Evolutionary conservation across 2,329 filamentous ascomycete genomes (phyloP), one percentile per base, ranked within the genome.

Genomic region (Penicillium verrucosum): DNA sequence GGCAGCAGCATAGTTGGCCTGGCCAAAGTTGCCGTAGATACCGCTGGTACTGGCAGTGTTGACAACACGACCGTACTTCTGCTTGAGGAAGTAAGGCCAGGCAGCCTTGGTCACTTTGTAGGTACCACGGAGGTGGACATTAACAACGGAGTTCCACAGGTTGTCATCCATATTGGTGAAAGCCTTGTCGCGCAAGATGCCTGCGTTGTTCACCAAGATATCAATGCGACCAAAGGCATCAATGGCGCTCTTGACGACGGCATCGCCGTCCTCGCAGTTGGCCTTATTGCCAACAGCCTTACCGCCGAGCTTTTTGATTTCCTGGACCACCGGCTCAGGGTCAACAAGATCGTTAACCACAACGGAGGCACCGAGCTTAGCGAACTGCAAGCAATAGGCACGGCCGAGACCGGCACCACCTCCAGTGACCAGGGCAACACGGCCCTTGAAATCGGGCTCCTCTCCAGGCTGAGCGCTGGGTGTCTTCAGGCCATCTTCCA

Each of bases 21-120:
- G 94, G 61, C 94, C 94, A 74, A 99, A 99, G 84, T 97, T 99
- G 67, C 94, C 94, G 74, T 99, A 99, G 76, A 99, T 96, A 77
- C 94, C 94, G 68, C 89, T 95, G 47, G 94, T 97, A 36, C 91
- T 96, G 40, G 94, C 94, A 46, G 94, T 99, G 83, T 99, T 99
- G 71, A 99, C 82, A 60, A 99, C 86, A 69, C 94, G 91, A 65
- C 94, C 94, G 70, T 97, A 99, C 82, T 97, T 97, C 77, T 99
- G 94, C 84, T 97, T 96, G 51, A 97, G 82, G 82, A 99, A 90
- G 77, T 95, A 89, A 49, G 94, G 94, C 92, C 93, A 99, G 21
- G 94, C 94, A 60, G 94, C 94, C 84, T 96, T 97, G 72, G 91
- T 93, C 64, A 93, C 86, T 81, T 96, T 96, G 81, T 96, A 99